Evolutionary conservation across 164 flowering plant species (phyloP).

Genomic region (Paratinospora sagittata): DNA sequence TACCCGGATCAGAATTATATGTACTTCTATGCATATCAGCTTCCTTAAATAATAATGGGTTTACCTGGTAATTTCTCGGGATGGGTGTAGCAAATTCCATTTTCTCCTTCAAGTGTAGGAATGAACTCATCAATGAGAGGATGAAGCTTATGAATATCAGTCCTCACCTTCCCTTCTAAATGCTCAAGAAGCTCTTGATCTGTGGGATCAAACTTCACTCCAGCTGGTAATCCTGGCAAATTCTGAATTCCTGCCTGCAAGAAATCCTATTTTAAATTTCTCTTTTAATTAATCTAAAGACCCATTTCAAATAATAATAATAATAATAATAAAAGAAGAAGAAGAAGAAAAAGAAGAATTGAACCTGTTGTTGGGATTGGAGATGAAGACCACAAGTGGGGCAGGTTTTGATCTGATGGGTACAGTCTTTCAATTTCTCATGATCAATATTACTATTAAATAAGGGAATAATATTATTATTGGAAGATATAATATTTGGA

Average conservation of each 20-base stretch:
- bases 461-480: no score
- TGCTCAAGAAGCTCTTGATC: constrained; percentile 69
- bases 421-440: constrained; percentile 1
- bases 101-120: constrained; percentile 55
- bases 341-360: not conserved
- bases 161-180: constrained; percentile 52
- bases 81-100: constrained; percentile 33
- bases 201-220: constrained; percentile 53
- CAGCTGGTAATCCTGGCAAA: constrained; percentile 42
- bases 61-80: constrained; percentile 78
- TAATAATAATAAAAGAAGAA: not conserved
- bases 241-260: constrained; percentile 52
- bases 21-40: no score
- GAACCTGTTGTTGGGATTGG: constrained; percentile 41
- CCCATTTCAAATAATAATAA: not conserved
- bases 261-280: not conserved
- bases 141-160: constrained; percentile 42
- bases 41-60: no score
- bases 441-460: no score
- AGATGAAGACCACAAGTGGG: constrained; percentile 56
- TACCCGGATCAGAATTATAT: no score
- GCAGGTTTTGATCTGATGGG: constrained; percentile 27
- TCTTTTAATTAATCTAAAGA: not conserved
- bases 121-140: constrained; percentile 75
- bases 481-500: not conserved